These are phyloP conservation scores for Pseudogymnoascus sp. DNA, from an alignment of 2,329 filamentous ascomycete genomes.

Conservation along the genomic window DNA sequence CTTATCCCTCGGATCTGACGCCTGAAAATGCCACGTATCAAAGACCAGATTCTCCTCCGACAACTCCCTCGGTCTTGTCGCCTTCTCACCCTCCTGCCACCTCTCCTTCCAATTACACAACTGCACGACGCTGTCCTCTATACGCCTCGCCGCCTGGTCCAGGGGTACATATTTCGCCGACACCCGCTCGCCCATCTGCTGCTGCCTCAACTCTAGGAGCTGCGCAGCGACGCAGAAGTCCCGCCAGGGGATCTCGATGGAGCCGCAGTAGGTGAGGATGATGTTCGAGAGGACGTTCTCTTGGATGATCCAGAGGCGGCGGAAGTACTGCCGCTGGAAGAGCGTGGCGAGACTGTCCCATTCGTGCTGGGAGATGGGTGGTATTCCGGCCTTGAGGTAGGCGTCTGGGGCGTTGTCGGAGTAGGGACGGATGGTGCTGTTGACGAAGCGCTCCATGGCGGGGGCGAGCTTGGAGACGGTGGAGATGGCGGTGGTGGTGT, in stretches of 20 bases:
- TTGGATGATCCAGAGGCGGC: conserved; percentile 32
- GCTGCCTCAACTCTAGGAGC: neutral
- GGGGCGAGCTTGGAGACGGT: neutral
- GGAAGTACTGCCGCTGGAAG: conserved; percentile 32
- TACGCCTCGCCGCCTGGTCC: conserved; percentile 3
- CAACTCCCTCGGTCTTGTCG: neutral
- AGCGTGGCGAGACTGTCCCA: conserved; percentile 28
- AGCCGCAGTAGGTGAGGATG: conserved; percentile 30
- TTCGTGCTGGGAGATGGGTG: neutral
- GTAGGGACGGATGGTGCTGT: neutral
- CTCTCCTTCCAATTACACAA: neutral
- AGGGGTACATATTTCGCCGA: conserved; percentile 18
- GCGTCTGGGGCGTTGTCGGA: neutral
- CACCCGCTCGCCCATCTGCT: neutral
- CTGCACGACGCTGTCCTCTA: neutral
- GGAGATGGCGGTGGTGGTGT: neutral
- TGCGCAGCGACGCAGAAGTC: conserved; percentile 12
- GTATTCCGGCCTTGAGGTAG: neutral
- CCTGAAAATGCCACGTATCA: conserved; percentile 7
- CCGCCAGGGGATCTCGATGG: conserved; percentile 27
- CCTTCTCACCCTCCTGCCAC: neutral
- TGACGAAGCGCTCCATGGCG: neutral
- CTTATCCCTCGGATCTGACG: conserved; percentile 12
- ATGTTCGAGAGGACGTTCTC: conserved; percentile 30
- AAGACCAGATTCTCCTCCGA: neutral